Base-by-base conservation (phyloP, 495 filamentous ascomycete genomes). In the Aspergillus diversus region DNA sequence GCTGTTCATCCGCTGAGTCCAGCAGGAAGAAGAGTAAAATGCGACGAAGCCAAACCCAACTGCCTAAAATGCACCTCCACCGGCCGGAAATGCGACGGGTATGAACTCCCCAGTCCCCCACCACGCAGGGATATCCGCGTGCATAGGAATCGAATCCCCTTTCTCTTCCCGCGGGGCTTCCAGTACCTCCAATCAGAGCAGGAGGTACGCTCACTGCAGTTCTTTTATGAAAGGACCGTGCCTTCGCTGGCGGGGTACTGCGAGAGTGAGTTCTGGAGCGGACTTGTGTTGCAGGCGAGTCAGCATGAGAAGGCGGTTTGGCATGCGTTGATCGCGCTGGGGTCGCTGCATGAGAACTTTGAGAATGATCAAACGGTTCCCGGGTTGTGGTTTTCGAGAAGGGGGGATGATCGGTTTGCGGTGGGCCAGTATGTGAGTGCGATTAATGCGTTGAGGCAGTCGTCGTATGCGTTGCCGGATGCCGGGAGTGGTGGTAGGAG, bases 201-300 rank as follows among this genome's bases (percentile, higher is more conserved):
- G 7, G 67, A 68, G 46, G 49, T 76, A 47, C 77, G 80, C 16
- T 87, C 84, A 55, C 87, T 88, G 60, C 80, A 87, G 65, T 75
- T 87, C 48, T 89, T 89, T 64, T 80, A 80, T 34, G 80, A 81
- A 53, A 81, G 82, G 35, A 89, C 85, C 0, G 82, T 85, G 1
- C 80, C 71, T 50, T 84, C 87, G 62, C 69, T 89, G 34, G 83
- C 85, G 7, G 87, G 86, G 3, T 88, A 86, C 70, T 89, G 86
- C 59, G 81, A 83, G 55, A 87, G 82, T 12, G 80, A 79, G 5
- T 86, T 89, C 60, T 89, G 86, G 87, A 80, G n/a, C 71, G 75
- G 49, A 75, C 43, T 75, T 0, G 65, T 88, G 12, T 68, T 87
- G 48, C 84, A 86, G 67, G 83, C 83, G 60, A 84, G 81, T 35